These are phyloP conservation scores for Amoebophrya sp. DNA, from an alignment of 169 alveolate species.

Conservation along the genomic window DNA sequence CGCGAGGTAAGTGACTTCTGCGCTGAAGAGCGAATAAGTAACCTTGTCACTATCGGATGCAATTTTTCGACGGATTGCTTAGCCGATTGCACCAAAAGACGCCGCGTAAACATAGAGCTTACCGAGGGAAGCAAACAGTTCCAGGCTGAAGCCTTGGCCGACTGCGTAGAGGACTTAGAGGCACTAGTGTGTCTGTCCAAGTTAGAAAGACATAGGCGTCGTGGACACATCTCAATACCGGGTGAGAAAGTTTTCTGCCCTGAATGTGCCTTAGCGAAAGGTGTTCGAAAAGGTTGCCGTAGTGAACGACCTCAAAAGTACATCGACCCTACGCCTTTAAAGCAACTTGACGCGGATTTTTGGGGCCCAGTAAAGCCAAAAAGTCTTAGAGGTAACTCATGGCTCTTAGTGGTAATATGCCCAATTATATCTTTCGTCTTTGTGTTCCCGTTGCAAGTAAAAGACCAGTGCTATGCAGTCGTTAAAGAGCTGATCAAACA, in stretches of 20 bases:
- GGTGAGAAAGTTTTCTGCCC: neutral
- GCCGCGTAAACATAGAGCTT: neutral
- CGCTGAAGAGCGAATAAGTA: neutral
- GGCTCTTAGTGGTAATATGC: neutral
- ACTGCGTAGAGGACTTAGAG: neutral
- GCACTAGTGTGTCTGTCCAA: neutral
- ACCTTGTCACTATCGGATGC: neutral
- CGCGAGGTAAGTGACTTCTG: neutral
- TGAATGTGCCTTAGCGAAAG: neutral
- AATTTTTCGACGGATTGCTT: neutral
- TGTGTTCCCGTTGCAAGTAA: neutral
- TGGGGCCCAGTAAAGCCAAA: neutral
- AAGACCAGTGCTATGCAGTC: conserved; percentile 1
- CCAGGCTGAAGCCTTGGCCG: conserved; percentile 16
- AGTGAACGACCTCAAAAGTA: neutral
- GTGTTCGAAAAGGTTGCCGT: neutral
- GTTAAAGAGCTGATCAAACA: neutral
- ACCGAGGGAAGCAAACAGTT: neutral
- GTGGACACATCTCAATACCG: neutral
- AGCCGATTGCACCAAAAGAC: neutral
- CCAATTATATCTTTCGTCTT: neutral
- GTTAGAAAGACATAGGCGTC: neutral
- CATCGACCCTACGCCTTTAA: neutral
- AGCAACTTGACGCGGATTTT: neutral
- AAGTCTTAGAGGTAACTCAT: neutral